phyloP scores from a whole-genome alignment of 1,139 yeast species.

The Debaryomyces sp. region DNA sequence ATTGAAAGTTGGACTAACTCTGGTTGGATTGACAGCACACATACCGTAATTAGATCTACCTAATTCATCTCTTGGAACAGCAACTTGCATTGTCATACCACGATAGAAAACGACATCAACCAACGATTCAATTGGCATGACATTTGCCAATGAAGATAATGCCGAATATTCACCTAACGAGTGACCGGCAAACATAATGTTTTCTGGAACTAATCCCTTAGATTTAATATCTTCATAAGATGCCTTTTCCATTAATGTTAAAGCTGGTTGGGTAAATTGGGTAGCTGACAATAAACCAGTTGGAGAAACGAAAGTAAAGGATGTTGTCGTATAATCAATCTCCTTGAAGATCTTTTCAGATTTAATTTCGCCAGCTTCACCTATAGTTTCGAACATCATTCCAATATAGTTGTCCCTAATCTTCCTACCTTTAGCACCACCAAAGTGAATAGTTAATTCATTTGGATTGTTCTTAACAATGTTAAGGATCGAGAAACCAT shows the following conservation, averaged over 20 bases:
- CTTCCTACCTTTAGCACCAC: conserved; percentile 96
- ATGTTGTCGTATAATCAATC: conserved; percentile 78
- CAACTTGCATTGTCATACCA: conserved; percentile 99
- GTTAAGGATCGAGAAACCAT: conserved; percentile 95
- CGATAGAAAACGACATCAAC: conserved; percentile 99
- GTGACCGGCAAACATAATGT: conserved; percentile 97
- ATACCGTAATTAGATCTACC: conserved; percentile 99
- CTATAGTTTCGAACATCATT: conserved; percentile 97
- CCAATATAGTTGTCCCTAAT: conserved; percentile 93
- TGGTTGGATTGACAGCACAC: conserved; percentile 97
- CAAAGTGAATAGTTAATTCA: conserved; percentile 93
- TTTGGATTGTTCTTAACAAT: conserved; percentile 96
- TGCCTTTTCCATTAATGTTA: conserved; percentile 99
- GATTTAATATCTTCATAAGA: conserved; percentile 96
- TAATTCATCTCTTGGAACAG: conserved; percentile 92
- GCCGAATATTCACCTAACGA: conserved; percentile 99
- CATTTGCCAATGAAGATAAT: conserved; percentile 93
- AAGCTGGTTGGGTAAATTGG: conserved; percentile 98
- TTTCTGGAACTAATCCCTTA: conserved; percentile 93
- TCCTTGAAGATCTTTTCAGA: conserved; percentile 96
- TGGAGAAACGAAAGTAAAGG: conserved; percentile 87
- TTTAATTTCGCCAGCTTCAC: conserved; percentile 77
- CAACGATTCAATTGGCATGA: conserved; percentile 96
- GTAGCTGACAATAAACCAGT: conserved; percentile 97
- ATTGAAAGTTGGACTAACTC: conserved; percentile 84